Conservation (phyloP, 345 rosid genomes). For the Odontarrhena argentea region DNA sequence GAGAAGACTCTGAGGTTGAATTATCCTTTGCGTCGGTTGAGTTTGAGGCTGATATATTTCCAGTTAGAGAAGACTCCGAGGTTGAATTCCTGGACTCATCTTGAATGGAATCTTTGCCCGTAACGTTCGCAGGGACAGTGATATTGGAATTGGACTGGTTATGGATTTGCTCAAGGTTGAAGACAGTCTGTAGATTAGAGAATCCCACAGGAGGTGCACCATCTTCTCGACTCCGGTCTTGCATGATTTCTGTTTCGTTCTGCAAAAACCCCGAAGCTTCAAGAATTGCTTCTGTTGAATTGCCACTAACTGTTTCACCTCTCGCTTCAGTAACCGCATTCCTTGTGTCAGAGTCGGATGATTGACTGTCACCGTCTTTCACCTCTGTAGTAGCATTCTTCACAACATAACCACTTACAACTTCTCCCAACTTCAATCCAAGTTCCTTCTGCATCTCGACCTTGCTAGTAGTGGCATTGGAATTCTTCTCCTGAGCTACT, state of each 20-base stretch:
- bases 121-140: constrained; percentile 38
- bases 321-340: constrained; percentile 36
- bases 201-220: constrained; percentile 39
- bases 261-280: constrained; percentile 40
- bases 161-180: constrained; percentile 37
- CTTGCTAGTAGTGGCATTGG: constrained; percentile 30
- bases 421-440: constrained; percentile 41
- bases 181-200: constrained; percentile 31
- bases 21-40: constrained; percentile 32
- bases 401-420: constrained; percentile 18
- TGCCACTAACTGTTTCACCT: constrained; percentile 40
- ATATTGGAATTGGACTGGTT: constrained; percentile 34
- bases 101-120: constrained; percentile 28
- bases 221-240: constrained; percentile 38
- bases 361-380: constrained; percentile 34
- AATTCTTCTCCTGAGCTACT: constrained; percentile 31
- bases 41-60: constrained; percentile 41
- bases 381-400: constrained; percentile 41
- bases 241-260: constrained; percentile 49
- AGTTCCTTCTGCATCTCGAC: constrained; percentile 37
- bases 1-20: constrained; percentile 39
- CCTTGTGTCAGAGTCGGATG: constrained; percentile 31
- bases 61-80: constrained; percentile 31
- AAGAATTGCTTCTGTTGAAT: constrained; percentile 33
- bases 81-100: constrained; percentile 44